Conservation (phyloP, 345 rosid species). For the Firmiana major region DNA sequence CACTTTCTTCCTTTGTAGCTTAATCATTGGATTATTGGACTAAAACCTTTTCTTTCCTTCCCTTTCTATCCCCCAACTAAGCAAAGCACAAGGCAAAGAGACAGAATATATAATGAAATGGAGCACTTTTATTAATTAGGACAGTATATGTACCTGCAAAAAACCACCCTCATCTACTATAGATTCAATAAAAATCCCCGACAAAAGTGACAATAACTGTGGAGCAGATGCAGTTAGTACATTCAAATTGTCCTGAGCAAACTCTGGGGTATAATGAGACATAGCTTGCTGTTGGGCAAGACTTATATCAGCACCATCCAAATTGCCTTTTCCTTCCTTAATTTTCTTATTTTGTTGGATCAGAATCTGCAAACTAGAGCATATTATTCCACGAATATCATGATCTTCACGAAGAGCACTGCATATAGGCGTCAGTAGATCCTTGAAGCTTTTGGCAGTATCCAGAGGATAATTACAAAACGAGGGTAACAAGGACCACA, state of each 20-base stretch:
- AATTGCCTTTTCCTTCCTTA: slow-evolving; percentile 38
- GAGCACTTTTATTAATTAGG: slow-evolving; percentile 2
- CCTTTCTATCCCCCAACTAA: not conserved
- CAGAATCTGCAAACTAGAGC: slow-evolving; percentile 38
- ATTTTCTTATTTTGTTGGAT: slow-evolving; percentile 66
- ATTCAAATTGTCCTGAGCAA: slow-evolving; percentile 57
- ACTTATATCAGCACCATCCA: slow-evolving; percentile 33
- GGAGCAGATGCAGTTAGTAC: slow-evolving; percentile 56
- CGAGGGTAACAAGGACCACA: slow-evolving; percentile 92
- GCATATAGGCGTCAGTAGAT: slow-evolving; percentile 47
- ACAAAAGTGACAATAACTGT: slow-evolving; percentile 57
- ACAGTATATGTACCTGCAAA: slow-evolving; percentile 56
- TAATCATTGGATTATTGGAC: not conserved
- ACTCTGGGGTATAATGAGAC: slow-evolving; percentile 46
- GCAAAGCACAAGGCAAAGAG: not conserved
- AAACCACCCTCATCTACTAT: slow-evolving; percentile 81
- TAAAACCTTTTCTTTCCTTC: not conserved
- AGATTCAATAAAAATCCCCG: slow-evolving; percentile 63
- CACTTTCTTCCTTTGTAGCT: not conserved
- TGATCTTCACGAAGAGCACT: slow-evolving; percentile 55
- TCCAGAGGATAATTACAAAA: slow-evolving; percentile 85
- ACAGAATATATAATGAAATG: not conserved
- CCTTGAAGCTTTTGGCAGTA: slow-evolving; percentile 69
- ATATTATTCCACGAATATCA: slow-evolving; percentile 66
- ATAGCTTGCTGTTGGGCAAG: slow-evolving; percentile 47